phyloP scores from a whole-genome alignment of 768 basidiomycete genomes.

The Russula griseocarnosa region DNA sequence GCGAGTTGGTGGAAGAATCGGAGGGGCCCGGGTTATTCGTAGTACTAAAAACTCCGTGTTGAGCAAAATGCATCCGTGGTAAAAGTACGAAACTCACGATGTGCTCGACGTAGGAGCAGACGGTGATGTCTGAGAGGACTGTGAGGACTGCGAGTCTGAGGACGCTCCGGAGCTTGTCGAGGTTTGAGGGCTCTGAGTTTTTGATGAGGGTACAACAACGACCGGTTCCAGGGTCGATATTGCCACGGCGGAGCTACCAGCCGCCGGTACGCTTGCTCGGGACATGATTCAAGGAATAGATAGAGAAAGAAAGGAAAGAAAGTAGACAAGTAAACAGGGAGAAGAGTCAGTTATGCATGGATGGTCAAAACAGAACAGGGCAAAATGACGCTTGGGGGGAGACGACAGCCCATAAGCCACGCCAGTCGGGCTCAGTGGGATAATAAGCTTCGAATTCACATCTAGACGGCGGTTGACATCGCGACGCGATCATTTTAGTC shows the following conservation, averaged over 20 bases:
- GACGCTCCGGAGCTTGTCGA: neutral
- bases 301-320: no score
- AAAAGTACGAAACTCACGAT: neutral
- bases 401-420: no score
- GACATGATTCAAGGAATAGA: no score
- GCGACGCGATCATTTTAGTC: neutral
- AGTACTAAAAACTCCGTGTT: neutral
- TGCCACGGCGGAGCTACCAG: neutral
- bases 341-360: no score
- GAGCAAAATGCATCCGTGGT: neutral
- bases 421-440: no score
- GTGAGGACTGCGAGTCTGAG: neutral
- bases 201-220: neutral
- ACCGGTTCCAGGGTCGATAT: neutral
- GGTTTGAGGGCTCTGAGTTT: neutral
- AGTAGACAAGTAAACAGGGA: no score
- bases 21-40: neutral
- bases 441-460: no score
- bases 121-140: neutral
- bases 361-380: no score
- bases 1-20: neutral
- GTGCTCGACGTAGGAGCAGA: neutral
- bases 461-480: conserved; percentile 16
- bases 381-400: no score
- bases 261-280: neutral